Evolutionary conservation across 306 rosid species (phyloP), one percentile per base, ranked within the genome.

Genomic region (Citrullus mucosospermus): DNA sequence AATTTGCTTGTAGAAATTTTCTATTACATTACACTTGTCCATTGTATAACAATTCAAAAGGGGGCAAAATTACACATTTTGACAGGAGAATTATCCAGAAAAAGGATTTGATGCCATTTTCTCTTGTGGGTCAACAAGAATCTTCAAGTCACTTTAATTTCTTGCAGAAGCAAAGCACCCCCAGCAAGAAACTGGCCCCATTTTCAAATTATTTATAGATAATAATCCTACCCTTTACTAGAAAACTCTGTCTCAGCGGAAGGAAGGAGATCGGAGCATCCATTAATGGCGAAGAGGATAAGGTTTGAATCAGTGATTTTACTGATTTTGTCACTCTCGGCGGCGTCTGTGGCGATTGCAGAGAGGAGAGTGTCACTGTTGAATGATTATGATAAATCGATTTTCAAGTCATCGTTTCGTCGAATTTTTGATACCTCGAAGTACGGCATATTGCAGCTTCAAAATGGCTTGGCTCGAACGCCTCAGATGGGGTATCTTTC

Each of bases 401-500:
- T 85, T 72, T 86, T 88, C 84, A 50, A 76, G 80, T 83, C 95
- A 11, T 75, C 81, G 17, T 88, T 91, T 43, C 79, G 82, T 73
- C 61, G 87, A 43, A 78, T 92, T 72, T 92, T 82, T 38, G 97
- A 92, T 81, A 88, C 96, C 84, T 95, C 99, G 10, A 91, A 84
- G 54, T 95, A 92, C 71, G 99, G 99, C 8, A 15, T 82, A 54
- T 43, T 87, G 30, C 92, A 95, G 22, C 91, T 95, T 28, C 61
- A 74, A 75, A 95, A 95, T 76, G 99, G 99, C 10, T 85, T 95
- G 96, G 97, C 93, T 78, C 81, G 8, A 57, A 92, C 96, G 66
- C 99, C 99, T 86, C 99, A 88, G 73, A 95, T 95, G 97, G 99
- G 99, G 99, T 95, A 81, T 20, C 82, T 78, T 66, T 70, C 84